Percentiles rank a stretch among this genome's conserved stretches.
phyloP scores from a whole-genome alignment of 306 rosid genomes.

The Vachellia collinsii region DNA sequence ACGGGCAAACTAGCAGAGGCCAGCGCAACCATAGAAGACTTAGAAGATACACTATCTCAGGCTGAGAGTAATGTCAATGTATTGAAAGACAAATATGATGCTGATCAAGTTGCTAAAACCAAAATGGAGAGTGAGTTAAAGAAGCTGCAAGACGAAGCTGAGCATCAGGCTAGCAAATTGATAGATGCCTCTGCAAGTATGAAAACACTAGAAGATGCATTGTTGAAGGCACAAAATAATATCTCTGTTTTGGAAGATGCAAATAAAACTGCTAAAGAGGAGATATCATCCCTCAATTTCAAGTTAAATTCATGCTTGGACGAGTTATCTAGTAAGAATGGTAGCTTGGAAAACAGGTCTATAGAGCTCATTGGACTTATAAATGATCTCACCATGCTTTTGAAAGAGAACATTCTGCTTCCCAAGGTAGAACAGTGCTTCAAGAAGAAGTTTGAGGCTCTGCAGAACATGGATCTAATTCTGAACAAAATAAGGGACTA shows the following conservation, averaged over 20 bases:
- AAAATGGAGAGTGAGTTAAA: conserved; percentile 73
- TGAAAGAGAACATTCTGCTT: conserved; percentile 65
- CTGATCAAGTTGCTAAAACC: conserved; percentile 55
- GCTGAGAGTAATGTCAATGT: conserved; percentile 50
- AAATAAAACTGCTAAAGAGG: conserved; percentile 68
- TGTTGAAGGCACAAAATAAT: conserved; percentile 65
- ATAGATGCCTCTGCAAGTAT: conserved; percentile 53
- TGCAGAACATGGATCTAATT: conserved; percentile 60
- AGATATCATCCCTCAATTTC: conserved; percentile 62
- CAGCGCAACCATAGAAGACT: conserved; percentile 58
- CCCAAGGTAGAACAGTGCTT: conserved; percentile 58
- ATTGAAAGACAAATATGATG: conserved; percentile 66
- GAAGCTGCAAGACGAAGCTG: conserved; percentile 71
- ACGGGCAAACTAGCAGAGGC: conserved; percentile 69
- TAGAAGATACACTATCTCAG: conserved; percentile 68
- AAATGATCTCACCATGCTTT: conserved; percentile 66
- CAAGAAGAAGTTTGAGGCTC: conserved; percentile 63
- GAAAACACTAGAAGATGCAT: conserved; percentile 69
- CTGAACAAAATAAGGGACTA: conserved; percentile 57
- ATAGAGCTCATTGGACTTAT: conserved; percentile 59
- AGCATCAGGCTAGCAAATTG: conserved; percentile 54
- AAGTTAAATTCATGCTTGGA: conserved; percentile 74
- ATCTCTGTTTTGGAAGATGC: conserved; percentile 60
- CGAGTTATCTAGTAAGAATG: conserved; percentile 69
- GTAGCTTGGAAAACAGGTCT: conserved; percentile 63